These are phyloP conservation scores for Beauveria sp. DNA, from an alignment of 2,329 filamentous ascomycete species.

Conservation along the genomic window DNA sequence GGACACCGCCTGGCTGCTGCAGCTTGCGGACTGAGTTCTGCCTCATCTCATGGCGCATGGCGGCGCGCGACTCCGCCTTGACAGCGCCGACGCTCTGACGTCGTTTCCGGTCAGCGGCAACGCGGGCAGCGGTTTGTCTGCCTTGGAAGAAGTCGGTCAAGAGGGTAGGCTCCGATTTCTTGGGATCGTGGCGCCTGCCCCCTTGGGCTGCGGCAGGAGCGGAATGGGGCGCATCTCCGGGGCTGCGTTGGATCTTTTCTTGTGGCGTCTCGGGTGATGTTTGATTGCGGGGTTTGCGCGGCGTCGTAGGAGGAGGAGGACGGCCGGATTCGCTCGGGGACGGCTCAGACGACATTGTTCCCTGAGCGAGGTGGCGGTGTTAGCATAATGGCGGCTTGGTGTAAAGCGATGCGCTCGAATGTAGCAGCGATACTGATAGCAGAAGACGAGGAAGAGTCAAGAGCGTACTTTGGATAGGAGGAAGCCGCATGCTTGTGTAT, in stretches of 20 bases:
- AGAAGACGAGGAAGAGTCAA: not conserved
- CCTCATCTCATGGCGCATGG: conserved; percentile 42
- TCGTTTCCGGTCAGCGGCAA: conserved; percentile 43
- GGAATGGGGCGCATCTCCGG: conserved; percentile 31
- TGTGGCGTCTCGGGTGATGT: conserved; percentile 7
- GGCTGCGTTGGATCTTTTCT: conserved; percentile 7
- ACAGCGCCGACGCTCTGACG: conserved; percentile 53
- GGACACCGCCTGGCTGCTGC: conserved; percentile 59
- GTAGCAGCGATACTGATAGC: not conserved
- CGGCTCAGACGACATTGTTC: conserved; percentile 11
- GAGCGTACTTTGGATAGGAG: not conserved
- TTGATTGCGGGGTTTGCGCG: conserved; percentile 6
- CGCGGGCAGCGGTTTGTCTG: conserved; percentile 46
- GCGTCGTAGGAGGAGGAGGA: conserved; percentile 6
- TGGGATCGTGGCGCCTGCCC: conserved; percentile 29
- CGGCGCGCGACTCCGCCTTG: conserved; percentile 39
- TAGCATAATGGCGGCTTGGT: not conserved
- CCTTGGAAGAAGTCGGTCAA: conserved; percentile 52
- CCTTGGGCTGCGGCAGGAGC: conserved; percentile 29
- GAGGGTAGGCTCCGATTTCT: conserved; percentile 36
- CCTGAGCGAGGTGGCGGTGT: not conserved
- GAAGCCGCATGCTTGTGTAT: conserved; percentile 10
- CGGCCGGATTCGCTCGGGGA: conserved; percentile 8
- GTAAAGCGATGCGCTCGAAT: not conserved
- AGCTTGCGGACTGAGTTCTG: conserved; percentile 50